These are phyloP conservation scores for Trichoderma koningii DNA, from an alignment of 2,329 filamentous ascomycete genomes.

Conservation along the genomic window DNA sequence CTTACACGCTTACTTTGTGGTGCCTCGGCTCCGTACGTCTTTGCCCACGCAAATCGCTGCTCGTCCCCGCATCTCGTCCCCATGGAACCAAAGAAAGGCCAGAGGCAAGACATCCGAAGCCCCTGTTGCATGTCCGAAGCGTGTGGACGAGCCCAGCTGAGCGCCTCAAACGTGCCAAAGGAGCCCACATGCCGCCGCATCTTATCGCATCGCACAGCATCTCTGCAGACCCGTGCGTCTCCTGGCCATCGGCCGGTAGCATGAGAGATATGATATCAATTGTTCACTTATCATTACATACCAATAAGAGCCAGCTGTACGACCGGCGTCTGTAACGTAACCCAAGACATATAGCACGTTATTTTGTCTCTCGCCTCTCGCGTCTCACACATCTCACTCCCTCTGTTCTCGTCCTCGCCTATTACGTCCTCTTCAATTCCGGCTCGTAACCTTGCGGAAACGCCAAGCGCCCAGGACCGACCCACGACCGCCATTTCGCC, in stretches of 20 bases:
- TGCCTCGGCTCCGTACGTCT: background rate
- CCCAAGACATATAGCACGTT: conserved; percentile 16
- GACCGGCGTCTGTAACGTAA: background rate
- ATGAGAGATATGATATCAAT: too few species aligned
- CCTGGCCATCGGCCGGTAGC: background rate
- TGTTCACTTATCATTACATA: too few species aligned
- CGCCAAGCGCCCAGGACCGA: conserved; percentile 36
- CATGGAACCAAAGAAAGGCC: conserved; percentile 9
- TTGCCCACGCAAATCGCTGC: conserved; percentile 12
- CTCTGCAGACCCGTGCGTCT: background rate
- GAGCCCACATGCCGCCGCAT: background rate
- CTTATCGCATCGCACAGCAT: conserved; percentile 14
- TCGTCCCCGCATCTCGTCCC: conserved; percentile 9
- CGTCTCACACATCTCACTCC: too few species aligned
- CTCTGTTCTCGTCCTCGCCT: too few species aligned
- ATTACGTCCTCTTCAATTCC: background rate
- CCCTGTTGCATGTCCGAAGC: conserved; percentile 17
- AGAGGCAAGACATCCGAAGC: conserved; percentile 25
- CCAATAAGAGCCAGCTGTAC: too few species aligned
- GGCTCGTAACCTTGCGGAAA: conserved; percentile 34
- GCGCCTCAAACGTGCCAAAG: conserved; percentile 20
- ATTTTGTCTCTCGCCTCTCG: background rate
- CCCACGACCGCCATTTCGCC: conserved; percentile 35
- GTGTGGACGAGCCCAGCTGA: conserved; percentile 13
- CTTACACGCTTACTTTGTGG: background rate